phyloP scores from a whole-genome alignment of 352 stramenopile genomes.

The Pythium pyrilobum region DNA sequence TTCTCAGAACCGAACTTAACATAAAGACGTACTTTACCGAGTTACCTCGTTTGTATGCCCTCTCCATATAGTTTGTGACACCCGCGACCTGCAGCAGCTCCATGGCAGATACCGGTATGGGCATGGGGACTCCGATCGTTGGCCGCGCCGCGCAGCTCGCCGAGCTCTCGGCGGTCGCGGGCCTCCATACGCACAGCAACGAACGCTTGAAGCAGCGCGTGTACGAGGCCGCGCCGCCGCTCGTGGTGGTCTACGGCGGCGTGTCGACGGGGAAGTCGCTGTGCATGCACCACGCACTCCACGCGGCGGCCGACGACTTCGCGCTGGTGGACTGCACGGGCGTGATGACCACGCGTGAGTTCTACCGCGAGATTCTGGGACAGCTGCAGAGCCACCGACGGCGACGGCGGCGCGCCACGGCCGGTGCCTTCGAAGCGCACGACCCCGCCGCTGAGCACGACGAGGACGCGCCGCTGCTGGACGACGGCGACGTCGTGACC shows the following conservation, averaged over 20 bases:
- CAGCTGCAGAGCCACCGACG: constrained; percentile 36
- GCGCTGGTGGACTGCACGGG: constrained; percentile 68
- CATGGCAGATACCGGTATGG: background rate
- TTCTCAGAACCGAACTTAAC: constrained; percentile 9
- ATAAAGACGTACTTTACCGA: background rate
- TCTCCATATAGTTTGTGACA: too few species aligned
- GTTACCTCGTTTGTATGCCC: background rate
- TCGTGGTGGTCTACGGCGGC: constrained; percentile 67
- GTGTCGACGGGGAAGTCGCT: constrained; percentile 75
- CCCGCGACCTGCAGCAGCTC: too few species aligned
- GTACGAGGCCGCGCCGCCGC: constrained; percentile 39
- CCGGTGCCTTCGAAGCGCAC: background rate
- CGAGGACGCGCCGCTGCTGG: background rate
- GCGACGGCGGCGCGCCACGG: background rate
- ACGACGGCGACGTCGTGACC: background rate
- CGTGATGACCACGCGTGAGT: constrained; percentile 53
- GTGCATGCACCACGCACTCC: constrained; percentile 40
- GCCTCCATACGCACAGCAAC: constrained; percentile 24
- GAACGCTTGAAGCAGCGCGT: constrained; percentile 6
- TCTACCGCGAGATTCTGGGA: constrained; percentile 68
- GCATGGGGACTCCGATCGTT: constrained; percentile 29
- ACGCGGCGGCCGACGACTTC: constrained; percentile 26
- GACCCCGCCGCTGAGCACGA: background rate
- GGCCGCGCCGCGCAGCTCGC: constrained; percentile 46
- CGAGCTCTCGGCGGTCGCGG: constrained; percentile 40